Evolutionary conservation across 2,329 filamentous ascomycete genomes (phyloP).

Genomic region (Metarhizium sp.): DNA sequence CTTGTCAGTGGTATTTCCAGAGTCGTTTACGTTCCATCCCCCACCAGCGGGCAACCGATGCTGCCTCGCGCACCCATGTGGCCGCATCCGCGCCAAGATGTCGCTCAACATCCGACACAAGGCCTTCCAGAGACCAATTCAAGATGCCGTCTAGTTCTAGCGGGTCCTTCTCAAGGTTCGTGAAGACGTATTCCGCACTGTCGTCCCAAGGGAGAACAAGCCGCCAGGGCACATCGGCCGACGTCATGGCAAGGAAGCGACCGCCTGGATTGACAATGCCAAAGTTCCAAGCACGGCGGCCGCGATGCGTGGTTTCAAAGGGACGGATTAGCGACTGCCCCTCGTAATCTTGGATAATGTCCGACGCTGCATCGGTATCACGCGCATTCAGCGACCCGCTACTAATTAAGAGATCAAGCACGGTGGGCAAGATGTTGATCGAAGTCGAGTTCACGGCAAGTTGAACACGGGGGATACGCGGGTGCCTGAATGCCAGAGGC

Average conservation of each 20-base stretch:
- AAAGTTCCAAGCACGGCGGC: constrained; percentile 15
- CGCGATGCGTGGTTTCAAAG: constrained; percentile 11
- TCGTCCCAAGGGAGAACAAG: constrained; percentile 15
- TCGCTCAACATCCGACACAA: constrained; percentile 12
- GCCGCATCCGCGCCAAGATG: constrained; percentile 16
- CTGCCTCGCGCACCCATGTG: constrained; percentile 21
- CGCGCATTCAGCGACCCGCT: constrained; percentile 19
- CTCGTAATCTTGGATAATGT: constrained; percentile 24
- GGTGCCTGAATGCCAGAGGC: constrained; percentile 23
- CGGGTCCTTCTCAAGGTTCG: constrained; percentile 17
- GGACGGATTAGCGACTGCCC: constrained; percentile 25
- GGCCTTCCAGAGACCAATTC: constrained; percentile 13
- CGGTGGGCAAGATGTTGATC: constrained; percentile 22
- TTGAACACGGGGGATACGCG: constrained; percentile 20
- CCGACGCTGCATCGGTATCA: constrained; percentile 14
- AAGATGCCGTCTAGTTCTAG: constrained; percentile 15
- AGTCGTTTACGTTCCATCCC: background rate
- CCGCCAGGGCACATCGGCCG: constrained; percentile 11
- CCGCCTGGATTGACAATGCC: constrained; percentile 16
- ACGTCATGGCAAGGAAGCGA: constrained; percentile 12
- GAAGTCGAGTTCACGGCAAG: constrained; percentile 17
- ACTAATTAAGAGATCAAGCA: constrained; percentile 24
- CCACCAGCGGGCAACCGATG: constrained; percentile 24
- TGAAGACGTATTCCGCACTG: constrained; percentile 22
- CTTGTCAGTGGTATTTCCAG: background rate